Evolutionary conservation across 2,329 filamentous ascomycete species (phyloP).

Genomic region (Cladosporium sp.): DNA sequence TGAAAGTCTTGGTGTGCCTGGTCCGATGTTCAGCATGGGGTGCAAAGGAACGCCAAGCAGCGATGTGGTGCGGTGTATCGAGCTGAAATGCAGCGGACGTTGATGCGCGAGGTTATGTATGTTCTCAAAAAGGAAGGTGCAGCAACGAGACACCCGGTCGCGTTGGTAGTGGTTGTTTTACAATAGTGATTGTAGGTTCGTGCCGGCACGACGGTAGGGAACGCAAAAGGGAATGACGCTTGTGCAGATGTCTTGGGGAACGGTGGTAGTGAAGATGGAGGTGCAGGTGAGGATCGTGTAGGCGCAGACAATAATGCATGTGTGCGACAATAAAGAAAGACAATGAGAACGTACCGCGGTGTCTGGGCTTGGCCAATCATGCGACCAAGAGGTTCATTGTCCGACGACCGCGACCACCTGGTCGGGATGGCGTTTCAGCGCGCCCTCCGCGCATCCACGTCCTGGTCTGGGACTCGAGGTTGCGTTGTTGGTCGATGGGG

Average conservation of each 20-base stretch:
- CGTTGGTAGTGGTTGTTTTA: slow-evolving; percentile 7
- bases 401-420: slow-evolving; percentile 31
- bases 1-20: slow-evolving; percentile 26
- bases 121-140: neutral
- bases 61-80: neutral
- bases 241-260: slow-evolving; percentile 11
- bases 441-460: slow-evolving; percentile 36
- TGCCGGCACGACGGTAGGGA: slow-evolving; percentile 9
- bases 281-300: neutral
- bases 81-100: too few relatives aligned
- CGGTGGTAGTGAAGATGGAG: neutral
- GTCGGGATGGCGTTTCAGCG: slow-evolving; percentile 35
- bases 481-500: neutral
- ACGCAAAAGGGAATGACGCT: slow-evolving; percentile 19
- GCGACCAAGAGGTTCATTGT: slow-evolving; percentile 24
- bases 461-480: slow-evolving; percentile 19
- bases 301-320: slow-evolving; percentile 20
- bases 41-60: neutral
- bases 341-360: slow-evolving; percentile 25
- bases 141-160: slow-evolving; percentile 6
- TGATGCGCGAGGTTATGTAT: neutral
- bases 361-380: slow-evolving; percentile 27
- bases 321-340: slow-evolving; percentile 24
- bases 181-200: slow-evolving; percentile 14
- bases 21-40: slow-evolving; percentile 7